These are phyloP conservation scores for Cyberlindnera suaveolens DNA, from an alignment of 805 yeast genomes.

Conservation along the genomic window DNA sequence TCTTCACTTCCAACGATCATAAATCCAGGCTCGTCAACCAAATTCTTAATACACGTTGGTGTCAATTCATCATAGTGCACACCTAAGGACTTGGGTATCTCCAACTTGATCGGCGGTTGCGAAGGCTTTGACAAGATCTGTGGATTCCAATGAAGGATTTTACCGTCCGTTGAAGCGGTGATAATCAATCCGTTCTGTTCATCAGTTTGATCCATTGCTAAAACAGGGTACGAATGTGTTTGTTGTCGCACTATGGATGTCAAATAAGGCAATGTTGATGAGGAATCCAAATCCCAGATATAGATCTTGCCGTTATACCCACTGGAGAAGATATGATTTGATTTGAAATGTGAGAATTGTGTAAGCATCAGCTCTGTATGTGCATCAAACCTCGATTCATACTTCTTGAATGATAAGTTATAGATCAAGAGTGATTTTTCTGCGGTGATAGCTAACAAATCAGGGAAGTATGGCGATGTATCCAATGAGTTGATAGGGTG, in stretches of 20 bases:
- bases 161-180: slow-evolving; percentile 27
- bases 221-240: slow-evolving; percentile 22
- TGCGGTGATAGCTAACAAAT: slow-evolving; percentile 15
- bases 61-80: slow-evolving; percentile 26
- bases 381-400: slow-evolving; percentile 35
- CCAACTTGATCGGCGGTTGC: slow-evolving; percentile 16
- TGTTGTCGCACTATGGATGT: slow-evolving; percentile 10
- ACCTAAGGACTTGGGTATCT: slow-evolving; percentile 17
- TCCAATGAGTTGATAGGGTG: slow-evolving; percentile 14
- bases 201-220: slow-evolving; percentile 15
- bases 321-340: slow-evolving; percentile 41
- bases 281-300: slow-evolving; percentile 37
- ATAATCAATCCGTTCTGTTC: slow-evolving; percentile 20
- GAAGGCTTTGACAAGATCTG: slow-evolving; percentile 22
- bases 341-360: slow-evolving; percentile 33
- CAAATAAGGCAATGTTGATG: slow-evolving; percentile 12
- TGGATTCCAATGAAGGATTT: slow-evolving; percentile 25
- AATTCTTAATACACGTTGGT: slow-evolving; percentile 18
- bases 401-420: slow-evolving; percentile 18
- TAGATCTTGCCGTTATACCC: slow-evolving; percentile 43
- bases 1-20: slow-evolving; percentile 28
- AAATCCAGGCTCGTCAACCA: slow-evolving; percentile 17
- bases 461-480: slow-evolving; percentile 15
- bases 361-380: slow-evolving; percentile 33
- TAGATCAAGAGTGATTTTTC: slow-evolving; percentile 13